Evolutionary conservation across 2,329 filamentous ascomycete species (phyloP), one percentile per base, ranked within the genome.

Genomic region (Byssochlamys sp.): DNA sequence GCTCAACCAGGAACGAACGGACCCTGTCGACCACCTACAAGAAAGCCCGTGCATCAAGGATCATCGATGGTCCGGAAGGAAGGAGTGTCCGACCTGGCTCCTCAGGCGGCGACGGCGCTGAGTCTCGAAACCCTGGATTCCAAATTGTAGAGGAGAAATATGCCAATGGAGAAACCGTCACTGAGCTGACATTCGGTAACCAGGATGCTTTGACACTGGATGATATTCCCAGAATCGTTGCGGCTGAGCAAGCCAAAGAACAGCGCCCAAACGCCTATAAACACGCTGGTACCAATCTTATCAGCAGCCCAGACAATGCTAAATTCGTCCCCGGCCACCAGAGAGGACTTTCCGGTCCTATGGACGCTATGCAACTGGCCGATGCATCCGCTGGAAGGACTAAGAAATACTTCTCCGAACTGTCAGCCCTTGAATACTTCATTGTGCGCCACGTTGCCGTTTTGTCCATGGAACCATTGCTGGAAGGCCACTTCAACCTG

Each of bases 361-460:
- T 65, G n/a, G 69, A 79, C 52, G 77, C 79, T 52, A 66, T 75
- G 53, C 67, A 69, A 11, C 72, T 74, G 9, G 67, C 72, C 7
- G 84, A 88, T 33, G 75, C 76, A 7, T 77, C 82, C 24, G 79
- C 82, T 4, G 78, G 81, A 59, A 80, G 69, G 75, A 80, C 74
- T 1, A 90, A 92, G 68, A 89, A 87, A 65, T 99, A 95, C 75
- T 99, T 99, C 71, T 96, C 94, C 0, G 94, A 99, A 70, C 81
- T 99, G 4, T 95, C 94, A 2, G 91, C 90, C 0, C 78, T 99
- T 29, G 94, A 99, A 70, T 97, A 96, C 70, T 97, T 99, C 72
- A 97, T 97, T 66, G 89, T 97, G 52, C 87, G 94, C 27, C 92
- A 97, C 67, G 85, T 97, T 57, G 94, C 94, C 9, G 94, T 99